Evolutionary conservation across 1,284 basidiomycete genomes (phyloP).

Genomic region (Rhodotorula sp.): DNA sequence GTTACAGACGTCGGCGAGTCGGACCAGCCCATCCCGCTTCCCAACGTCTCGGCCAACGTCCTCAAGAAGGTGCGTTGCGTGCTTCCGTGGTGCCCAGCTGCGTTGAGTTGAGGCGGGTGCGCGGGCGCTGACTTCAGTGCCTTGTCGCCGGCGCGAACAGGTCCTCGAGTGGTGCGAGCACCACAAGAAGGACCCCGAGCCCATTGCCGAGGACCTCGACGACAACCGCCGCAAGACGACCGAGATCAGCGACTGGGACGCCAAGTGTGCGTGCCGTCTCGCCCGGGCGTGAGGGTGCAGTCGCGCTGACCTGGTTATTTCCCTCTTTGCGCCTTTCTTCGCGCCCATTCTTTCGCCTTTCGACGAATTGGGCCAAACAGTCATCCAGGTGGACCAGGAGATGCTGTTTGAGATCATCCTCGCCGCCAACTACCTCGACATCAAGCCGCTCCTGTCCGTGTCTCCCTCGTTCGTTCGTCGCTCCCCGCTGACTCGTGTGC

Average conservation of each 20-base stretch:
- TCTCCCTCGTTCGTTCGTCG: not conserved
- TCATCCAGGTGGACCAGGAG: constrained; percentile 57
- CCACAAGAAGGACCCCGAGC: constrained; percentile 93
- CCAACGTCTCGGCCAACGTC: constrained; percentile 94
- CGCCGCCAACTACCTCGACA: constrained; percentile 99
- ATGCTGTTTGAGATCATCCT: constrained; percentile 96
- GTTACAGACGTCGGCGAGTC: constrained; percentile 82
- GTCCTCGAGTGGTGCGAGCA: constrained; percentile 99
- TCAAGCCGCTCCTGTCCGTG: constrained; percentile 92
- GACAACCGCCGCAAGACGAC: constrained; percentile 97
- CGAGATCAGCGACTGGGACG: constrained; percentile 98
- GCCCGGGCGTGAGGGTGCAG: no score
- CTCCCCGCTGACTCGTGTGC: not conserved
- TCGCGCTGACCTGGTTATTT: not conserved
- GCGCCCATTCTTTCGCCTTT: not conserved
- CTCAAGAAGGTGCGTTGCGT: constrained; percentile 76
- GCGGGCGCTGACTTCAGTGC: no score
- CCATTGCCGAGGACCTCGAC: constrained; percentile 70
- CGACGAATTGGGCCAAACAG: constrained; percentile 6
- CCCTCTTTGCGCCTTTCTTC: not conserved
- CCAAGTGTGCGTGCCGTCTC: constrained; percentile 65
- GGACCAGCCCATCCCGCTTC: constrained; percentile 86
- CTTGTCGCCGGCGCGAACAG: constrained; percentile 53
- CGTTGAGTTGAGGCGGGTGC: no score
- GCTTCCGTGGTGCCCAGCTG: not conserved